Evolutionary conservation across 1,284 basidiomycete genomes (phyloP).

Genomic region (Pseudozyma tsukubaensis): DNA sequence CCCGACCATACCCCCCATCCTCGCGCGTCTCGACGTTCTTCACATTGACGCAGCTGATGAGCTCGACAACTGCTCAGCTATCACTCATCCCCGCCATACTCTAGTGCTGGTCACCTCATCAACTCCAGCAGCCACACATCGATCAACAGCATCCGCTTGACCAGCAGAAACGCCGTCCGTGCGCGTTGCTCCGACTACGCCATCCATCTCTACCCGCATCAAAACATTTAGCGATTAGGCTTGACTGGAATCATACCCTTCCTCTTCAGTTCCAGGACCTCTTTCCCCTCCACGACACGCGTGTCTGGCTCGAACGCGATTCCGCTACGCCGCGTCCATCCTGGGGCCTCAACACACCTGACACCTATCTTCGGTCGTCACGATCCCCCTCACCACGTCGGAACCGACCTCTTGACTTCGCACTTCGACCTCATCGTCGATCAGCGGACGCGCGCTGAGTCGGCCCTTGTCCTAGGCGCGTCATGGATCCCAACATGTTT

Average conservation of each 20-base stretch:
- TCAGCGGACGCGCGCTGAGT: conserved; percentile 37
- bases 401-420: conserved; percentile 2
- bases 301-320: not conserved
- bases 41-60: not conserved
- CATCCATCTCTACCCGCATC: not conserved
- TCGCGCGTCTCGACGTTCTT: not conserved
- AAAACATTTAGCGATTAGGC: not conserved
- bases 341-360: not conserved
- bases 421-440: conserved; percentile 5
- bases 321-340: not conserved
- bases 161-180: not conserved
- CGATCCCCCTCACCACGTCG: not conserved
- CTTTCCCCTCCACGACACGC: not conserved
- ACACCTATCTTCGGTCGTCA: not conserved
- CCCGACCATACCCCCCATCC: not conserved
- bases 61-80: not conserved
- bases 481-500: conserved; percentile 55
- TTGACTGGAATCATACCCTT: not conserved
- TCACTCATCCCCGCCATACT: not conserved
- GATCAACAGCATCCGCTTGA: not conserved
- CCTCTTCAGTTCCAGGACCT: not conserved
- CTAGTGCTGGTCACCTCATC: not conserved
- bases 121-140: not conserved
- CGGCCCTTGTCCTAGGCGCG: conserved; percentile 25
- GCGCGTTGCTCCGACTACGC: not conserved